Conservation (phyloP, 164 flowering plant species). For the Annona squamosa region DNA sequence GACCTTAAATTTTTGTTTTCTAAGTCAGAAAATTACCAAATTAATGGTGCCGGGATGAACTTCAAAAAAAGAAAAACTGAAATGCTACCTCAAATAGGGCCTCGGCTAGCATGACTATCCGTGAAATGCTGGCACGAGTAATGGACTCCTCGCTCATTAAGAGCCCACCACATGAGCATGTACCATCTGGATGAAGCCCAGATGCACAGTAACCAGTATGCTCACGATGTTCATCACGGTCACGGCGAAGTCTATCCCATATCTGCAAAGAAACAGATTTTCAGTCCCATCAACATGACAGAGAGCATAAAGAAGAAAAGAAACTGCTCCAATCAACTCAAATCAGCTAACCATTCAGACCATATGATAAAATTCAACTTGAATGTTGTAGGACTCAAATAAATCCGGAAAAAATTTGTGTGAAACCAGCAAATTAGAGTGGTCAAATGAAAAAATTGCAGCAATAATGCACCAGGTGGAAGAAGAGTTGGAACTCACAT, state of each 20-base stretch:
- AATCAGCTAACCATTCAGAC: not conserved
- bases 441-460: not conserved
- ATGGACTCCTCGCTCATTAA: conserved; percentile 45
- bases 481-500: too few relatives aligned
- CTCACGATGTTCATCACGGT: conserved; percentile 31
- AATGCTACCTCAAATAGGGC: conserved; percentile 76
- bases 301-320: not conserved
- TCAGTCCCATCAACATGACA: not conserved
- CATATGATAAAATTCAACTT: not conserved
- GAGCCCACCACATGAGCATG: conserved; percentile 62
- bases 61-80: not conserved
- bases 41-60: not conserved
- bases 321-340: not conserved
- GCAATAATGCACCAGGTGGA: too few relatives aligned
- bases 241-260: conserved; percentile 63
- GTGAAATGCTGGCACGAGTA: conserved; percentile 67
- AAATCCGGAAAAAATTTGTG: not conserved
- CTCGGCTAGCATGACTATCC: conserved; percentile 84
- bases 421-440: not conserved
- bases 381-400: not conserved
- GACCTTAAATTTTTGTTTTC: not conserved
- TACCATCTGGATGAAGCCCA: conserved; percentile 66
- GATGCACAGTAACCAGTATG: conserved; percentile 48
- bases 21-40: not conserved
- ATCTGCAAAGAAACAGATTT: conserved; percentile 30